Evolutionary conservation across 176 grass and related monocot species (phyloP).

Genomic region (Musa beccarii): DNA sequence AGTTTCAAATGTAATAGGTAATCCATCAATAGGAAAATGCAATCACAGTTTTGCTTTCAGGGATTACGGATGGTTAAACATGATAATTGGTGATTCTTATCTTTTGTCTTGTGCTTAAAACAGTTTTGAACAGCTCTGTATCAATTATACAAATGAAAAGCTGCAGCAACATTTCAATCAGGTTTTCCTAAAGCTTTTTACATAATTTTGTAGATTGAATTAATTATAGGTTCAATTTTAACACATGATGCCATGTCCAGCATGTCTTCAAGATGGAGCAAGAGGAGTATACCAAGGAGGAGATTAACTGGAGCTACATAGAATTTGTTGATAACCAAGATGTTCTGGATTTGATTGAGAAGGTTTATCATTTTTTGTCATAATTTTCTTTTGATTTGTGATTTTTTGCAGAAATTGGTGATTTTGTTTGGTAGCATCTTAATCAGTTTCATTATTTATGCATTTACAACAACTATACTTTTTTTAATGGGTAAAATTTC

Average conservation of each 20-base stretch:
- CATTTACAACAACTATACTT: too few species aligned
- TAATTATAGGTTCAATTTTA: conserved; percentile 3
- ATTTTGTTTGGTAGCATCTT: background rate
- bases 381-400: background rate
- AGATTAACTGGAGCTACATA: conserved; percentile 97
- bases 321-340: conserved; percentile 99
- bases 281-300: conserved; percentile 86
- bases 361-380: conserved; percentile 31
- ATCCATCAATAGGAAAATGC: conserved; percentile 17
- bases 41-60: background rate
- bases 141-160: conserved; percentile 98
- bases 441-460: too few species aligned
- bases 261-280: conserved; percentile 99
- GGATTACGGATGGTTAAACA: conserved; percentile 4
- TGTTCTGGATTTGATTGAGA: conserved; percentile 91
- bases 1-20: conserved; percentile 97
- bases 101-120: conserved; percentile 21
- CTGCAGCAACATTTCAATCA: conserved; percentile 98
- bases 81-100: conserved; percentile 19
- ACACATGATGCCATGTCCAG: conserved; percentile 28
- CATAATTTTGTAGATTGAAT: conserved; percentile 10
- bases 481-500: too few species aligned
- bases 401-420: background rate
- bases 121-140: conserved; percentile 98
- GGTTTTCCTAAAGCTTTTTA: conserved; percentile 31